Conservation (phyloP, 768 basidiomycete genomes). For the Rhizopogon salebrosus region DNA sequence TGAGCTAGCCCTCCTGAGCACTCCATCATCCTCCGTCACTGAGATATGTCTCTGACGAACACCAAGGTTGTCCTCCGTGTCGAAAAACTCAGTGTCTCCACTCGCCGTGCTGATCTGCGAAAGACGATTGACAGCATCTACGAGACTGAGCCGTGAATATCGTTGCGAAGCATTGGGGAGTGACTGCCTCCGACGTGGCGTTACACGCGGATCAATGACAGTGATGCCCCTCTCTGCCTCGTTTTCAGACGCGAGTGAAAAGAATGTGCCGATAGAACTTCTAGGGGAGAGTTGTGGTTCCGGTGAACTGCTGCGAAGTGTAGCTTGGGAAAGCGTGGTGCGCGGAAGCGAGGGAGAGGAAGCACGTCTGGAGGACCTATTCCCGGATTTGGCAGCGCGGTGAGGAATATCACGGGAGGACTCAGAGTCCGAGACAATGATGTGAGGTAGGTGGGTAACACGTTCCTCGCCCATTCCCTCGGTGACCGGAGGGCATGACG, state of each 20-base stretch:
- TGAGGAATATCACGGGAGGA: background rate
- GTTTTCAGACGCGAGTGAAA: slow-evolving; percentile 18
- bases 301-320: slow-evolving; percentile 5
- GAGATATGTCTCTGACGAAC: background rate
- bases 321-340: background rate
- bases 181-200: slow-evolving; percentile 16
- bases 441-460: slow-evolving; percentile 1
- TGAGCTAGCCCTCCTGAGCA: background rate
- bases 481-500: background rate
- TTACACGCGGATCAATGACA: background rate
- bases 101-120: slow-evolving; percentile 19
- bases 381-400: background rate
- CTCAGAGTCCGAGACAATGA: background rate
- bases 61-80: background rate
- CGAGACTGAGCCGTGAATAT: slow-evolving; percentile 18
- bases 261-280: slow-evolving; percentile 23
- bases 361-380: slow-evolving; percentile 1
- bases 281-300: slow-evolving; percentile 18
- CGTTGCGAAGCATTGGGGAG: slow-evolving; percentile 19
- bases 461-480: slow-evolving; percentile 4
- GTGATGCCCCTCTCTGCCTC: background rate
- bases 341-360: slow-evolving; percentile 11
- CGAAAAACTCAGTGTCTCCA: slow-evolving; percentile 23
- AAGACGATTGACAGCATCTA: slow-evolving; percentile 22
- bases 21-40: background rate